These are phyloP conservation scores for Lachancea mirantina DNA, from an alignment of 805 yeast species.

Conservation along the genomic window DNA sequence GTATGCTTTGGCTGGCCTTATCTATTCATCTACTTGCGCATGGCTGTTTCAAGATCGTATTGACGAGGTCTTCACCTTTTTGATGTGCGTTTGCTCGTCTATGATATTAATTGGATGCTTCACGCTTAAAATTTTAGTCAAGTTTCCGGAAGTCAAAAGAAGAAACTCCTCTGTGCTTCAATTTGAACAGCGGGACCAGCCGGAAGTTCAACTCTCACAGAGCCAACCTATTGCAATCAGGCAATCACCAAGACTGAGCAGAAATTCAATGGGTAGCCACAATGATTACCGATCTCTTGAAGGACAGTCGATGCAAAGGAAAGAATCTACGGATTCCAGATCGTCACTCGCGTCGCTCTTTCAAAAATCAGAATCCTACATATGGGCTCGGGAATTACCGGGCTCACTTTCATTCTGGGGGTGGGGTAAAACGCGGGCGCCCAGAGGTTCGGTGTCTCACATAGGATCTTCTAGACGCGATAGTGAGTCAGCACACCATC, in stretches of 20 bases:
- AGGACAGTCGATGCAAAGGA: constrained; percentile 54
- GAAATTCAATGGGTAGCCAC: too few species aligned
- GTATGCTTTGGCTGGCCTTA: constrained; percentile 64
- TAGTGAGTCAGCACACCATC: too few species aligned
- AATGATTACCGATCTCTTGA: constrained; percentile 29
- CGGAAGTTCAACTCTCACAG: too few species aligned
- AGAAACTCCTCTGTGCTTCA: constrained; percentile 3
- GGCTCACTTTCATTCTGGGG: constrained; percentile 26
- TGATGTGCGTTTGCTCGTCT: constrained; percentile 42
- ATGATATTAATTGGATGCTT: constrained; percentile 31
- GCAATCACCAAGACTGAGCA: too few species aligned
- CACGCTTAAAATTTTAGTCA: constrained; percentile 17
- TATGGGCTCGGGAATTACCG: constrained; percentile 21
- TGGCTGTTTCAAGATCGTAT: constrained; percentile 45
- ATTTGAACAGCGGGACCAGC: too few species aligned
- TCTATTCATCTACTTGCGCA: constrained; percentile 54
- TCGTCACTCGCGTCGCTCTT: constrained; percentile 5
- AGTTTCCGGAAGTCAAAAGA: constrained; percentile 1
- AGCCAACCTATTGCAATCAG: too few species aligned
- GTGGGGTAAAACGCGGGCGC: constrained; percentile 17
- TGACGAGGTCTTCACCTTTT: constrained; percentile 47
- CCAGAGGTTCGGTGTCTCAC: too few species aligned
- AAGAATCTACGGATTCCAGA: constrained; percentile 33
- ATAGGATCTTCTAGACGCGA: too few species aligned
- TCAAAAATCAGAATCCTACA: constrained; percentile 16